Percentiles rank a stretch among this genome's conserved stretches.
phyloP scores from a whole-genome alignment of 164 flowering plant species.

The Chimonanthus salicifolius region DNA sequence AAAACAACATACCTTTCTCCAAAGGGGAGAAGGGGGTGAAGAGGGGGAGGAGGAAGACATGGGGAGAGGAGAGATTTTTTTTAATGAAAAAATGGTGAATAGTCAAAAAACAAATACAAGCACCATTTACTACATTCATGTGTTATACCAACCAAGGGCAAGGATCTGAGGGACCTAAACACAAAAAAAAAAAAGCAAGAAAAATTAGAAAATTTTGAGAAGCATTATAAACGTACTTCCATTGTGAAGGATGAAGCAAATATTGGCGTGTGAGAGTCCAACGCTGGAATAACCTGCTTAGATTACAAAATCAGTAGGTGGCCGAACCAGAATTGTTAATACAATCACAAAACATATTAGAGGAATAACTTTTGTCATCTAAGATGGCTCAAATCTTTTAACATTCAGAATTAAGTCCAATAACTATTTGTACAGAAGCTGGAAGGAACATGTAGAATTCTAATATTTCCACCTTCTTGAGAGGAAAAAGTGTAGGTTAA shows the following conservation, averaged over 20 bases:
- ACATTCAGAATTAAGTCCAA: not conserved
- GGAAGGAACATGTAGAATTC: not conserved
- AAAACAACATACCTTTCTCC: too few species aligned
- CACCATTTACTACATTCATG: not conserved
- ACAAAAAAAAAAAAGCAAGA: not conserved
- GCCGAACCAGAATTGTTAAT: not conserved
- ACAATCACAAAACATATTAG: not conserved
- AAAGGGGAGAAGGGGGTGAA: too few species aligned
- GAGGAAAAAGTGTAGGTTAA: not conserved
- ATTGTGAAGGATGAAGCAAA: conserved; percentile 97
- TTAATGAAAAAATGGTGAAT: not conserved
- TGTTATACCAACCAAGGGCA: not conserved
- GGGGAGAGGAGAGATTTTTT: too few species aligned
- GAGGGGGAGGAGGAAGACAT: too few species aligned
- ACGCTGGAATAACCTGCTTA: conserved; percentile 87
- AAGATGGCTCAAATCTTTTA: not conserved
- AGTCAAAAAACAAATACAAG: not conserved
- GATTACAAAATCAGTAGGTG: not conserved
- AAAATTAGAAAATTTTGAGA: not conserved
- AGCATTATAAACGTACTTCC: conserved; percentile 56
- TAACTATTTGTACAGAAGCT: not conserved
- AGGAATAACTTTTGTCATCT: not conserved
- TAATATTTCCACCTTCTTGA: conserved; percentile 1
- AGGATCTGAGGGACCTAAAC: not conserved
- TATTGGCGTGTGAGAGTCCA: conserved; percentile 85